phyloP scores from a whole-genome alignment of 176 grass and related monocot species.

The Oryza longistaminata region DNA sequence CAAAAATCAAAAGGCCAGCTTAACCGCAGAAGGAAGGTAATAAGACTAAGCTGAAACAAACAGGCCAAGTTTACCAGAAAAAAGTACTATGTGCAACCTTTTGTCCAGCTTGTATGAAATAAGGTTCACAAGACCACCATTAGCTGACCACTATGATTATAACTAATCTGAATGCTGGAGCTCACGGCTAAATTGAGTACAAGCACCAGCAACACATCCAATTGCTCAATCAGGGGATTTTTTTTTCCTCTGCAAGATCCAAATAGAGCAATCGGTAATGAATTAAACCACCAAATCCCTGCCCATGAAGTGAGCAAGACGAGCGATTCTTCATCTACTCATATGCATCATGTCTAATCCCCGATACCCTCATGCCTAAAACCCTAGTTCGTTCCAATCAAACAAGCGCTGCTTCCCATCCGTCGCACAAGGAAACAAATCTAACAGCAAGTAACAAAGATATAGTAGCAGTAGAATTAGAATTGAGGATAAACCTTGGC shows the following conservation, averaged over 20 bases:
- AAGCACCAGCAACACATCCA: background rate
- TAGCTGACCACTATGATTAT: background rate
- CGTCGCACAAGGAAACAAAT: background rate
- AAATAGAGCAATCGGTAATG: background rate
- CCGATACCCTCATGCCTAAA: constrained; percentile 9
- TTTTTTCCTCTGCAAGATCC: background rate
- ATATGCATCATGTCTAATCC: constrained; percentile 23
- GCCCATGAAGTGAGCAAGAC: background rate
- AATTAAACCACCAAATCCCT: background rate
- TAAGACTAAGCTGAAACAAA: background rate
- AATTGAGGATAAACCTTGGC: constrained; percentile 37
- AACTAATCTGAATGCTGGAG: background rate
- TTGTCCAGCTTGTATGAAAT: background rate
- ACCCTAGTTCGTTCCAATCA: constrained; percentile 5
- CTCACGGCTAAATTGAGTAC: background rate
- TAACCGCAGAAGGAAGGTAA: background rate
- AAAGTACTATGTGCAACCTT: background rate
- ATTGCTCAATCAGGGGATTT: background rate
- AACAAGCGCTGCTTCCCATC: background rate
- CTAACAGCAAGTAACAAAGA: constrained; percentile 3
- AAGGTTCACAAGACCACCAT: background rate
- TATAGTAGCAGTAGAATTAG: background rate
- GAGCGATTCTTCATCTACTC: background rate
- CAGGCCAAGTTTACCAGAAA: background rate
- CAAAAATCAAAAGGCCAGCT: background rate